Evolutionary conservation across 805 yeast genomes (phyloP), one percentile per base, ranked within the genome.

Genomic region (Lachancea kluyveri): DNA sequence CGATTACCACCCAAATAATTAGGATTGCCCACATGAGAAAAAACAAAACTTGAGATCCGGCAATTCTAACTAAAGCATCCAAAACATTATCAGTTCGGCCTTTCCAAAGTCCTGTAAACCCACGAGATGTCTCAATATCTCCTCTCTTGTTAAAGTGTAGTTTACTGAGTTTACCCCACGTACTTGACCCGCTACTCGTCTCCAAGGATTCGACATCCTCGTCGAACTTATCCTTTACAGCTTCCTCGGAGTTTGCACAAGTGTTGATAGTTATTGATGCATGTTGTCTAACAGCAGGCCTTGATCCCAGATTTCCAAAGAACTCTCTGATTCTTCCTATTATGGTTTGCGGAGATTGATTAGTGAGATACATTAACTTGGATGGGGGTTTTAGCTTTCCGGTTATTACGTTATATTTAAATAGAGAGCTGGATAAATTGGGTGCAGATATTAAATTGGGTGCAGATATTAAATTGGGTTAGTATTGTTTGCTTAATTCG

Each of bases 31-130:
- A 47, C 43, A 57, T 49, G 1, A 49, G 8, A 15, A 44, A 25
- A 27, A 62, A 57, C 26, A 51, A 41, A 18, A 43, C 30, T 24
- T 44, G 42, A 3, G 52, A 35, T 26, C 61, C 61, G 2, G 59
- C 60, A 27, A 43, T 39, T 13, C 14, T 28, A 10, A 54, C 59
- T 10, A 52, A n/a, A n/a, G 22, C 17, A 34, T 54, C 59, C 24
- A 52, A 34, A 3, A 40, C 15, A 8, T 31, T 40, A 26, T 52
- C 57, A 12, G 46, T 36, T 5, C 19, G 21, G n/a, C 43, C 48
- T 26, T 45, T 50, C 7, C 40, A 24, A 16, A 52, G 32, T n/a
- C 58, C 57, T 1, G 58, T 51, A 31, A 48, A 52, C 3, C 50
- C 46, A 10, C 25, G 43, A 22, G 42, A 41, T 1, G 50, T 45